These are phyloP conservation scores for Nepenthes alata DNA, from an alignment of 179 eudicot genomes.

Conservation along the genomic window DNA sequence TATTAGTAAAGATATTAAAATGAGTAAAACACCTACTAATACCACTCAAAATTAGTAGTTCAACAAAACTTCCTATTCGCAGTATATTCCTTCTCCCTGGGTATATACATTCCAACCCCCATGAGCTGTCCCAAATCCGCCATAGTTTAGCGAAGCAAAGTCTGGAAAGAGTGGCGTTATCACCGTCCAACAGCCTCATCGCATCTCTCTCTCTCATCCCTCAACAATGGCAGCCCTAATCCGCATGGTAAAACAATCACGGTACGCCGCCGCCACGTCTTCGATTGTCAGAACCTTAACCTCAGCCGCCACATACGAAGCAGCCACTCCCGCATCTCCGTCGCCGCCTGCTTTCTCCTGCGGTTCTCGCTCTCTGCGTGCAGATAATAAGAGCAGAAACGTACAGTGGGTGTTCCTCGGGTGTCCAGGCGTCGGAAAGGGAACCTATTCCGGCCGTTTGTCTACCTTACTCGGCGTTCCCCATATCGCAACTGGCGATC, in stretches of 20 bases:
- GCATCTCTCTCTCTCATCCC: background rate
- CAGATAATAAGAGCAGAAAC: slow-evolving; percentile 30
- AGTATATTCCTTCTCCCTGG: no score
- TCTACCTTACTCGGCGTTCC: slow-evolving; percentile 50
- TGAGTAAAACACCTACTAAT: no score
- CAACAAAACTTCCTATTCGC: no score
- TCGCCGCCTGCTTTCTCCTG: background rate
- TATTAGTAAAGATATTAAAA: no score
- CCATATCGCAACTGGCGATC: slow-evolving; percentile 71
- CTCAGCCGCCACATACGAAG: slow-evolving; percentile 12
- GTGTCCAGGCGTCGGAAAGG: slow-evolving; percentile 64
- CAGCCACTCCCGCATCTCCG: slow-evolving; percentile 1
- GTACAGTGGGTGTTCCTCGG: slow-evolving; percentile 70
- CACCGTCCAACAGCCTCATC: background rate
- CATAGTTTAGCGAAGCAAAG: no score
- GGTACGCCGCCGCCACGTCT: slow-evolving; percentile 9
- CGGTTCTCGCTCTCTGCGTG: slow-evolving; percentile 7
- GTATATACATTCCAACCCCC: no score
- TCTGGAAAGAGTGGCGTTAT: no score
- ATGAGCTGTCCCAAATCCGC: no score
- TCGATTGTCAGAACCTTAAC: slow-evolving; percentile 19
- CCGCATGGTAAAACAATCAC: slow-evolving; percentile 7
- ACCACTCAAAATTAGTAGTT: no score
- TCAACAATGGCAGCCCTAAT: slow-evolving; percentile 8
- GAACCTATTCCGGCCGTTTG: slow-evolving; percentile 53